Percentiles rank a stretch among this genome's conserved stretches.
phyloP scores from a whole-genome alignment of 2,329 filamentous ascomycete species.

The Hypoxylon sp. region DNA sequence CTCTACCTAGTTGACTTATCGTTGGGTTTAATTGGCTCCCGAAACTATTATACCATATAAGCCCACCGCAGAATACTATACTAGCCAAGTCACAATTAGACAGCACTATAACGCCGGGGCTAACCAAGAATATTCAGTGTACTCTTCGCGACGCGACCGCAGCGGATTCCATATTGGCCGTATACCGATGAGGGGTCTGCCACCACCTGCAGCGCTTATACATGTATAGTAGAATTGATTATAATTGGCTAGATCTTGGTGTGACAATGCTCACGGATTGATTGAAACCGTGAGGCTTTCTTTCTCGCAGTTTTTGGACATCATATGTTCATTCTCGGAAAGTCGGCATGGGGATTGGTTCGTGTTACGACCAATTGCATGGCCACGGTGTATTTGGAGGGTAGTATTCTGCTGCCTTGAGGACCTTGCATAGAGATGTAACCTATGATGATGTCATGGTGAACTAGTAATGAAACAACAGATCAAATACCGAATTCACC shows the following conservation, averaged over 20 bases:
- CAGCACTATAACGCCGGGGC: too few relatives aligned
- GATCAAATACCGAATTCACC: not conserved
- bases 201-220: too few relatives aligned
- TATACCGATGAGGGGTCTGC: not conserved
- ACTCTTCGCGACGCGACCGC: too few relatives aligned
- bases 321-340: not conserved
- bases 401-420: constrained; percentile 19
- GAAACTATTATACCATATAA: too few relatives aligned
- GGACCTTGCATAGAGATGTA: constrained; percentile 12
- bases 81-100: too few relatives aligned
- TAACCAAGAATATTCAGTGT: too few relatives aligned
- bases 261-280: not conserved
- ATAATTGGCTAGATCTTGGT: not conserved
- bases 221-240: not conserved
- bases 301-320: not conserved
- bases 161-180: not conserved
- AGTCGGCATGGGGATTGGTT: constrained; percentile 13
- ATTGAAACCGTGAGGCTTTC: not conserved
- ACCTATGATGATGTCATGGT: constrained; percentile 13
- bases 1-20: too few relatives aligned
- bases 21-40: too few relatives aligned
- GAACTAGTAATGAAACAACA: constrained; percentile 4
- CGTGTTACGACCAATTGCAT: not conserved
- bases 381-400: constrained; percentile 4
- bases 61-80: too few relatives aligned